Conservation (phyloP, 805 yeast genomes). For the Maudiozyma saulgeensis region DNA sequence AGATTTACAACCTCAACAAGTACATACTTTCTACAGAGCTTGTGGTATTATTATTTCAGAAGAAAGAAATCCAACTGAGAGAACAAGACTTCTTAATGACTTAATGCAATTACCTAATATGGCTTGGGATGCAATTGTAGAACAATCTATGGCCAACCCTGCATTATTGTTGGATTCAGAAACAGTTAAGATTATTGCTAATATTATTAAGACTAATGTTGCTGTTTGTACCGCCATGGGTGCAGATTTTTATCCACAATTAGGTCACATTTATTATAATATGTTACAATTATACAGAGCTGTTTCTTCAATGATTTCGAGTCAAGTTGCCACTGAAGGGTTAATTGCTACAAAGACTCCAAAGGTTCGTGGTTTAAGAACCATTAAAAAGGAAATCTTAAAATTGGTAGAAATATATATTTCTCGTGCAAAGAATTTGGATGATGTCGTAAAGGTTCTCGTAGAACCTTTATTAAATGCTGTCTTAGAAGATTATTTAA, state of each 20-base stretch:
- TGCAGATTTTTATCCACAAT: conserved; percentile 79
- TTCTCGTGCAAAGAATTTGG: conserved; percentile 74
- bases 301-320: conserved; percentile 76
- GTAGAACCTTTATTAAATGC: conserved; percentile 77
- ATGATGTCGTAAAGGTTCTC: conserved; percentile 74
- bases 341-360: conserved; percentile 89
- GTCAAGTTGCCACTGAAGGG: conserved; percentile 71
- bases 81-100: conserved; percentile 63
- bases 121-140: conserved; percentile 88
- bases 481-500: conserved; percentile 78
- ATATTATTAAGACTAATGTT: conserved; percentile 89
- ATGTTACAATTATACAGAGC: conserved; percentile 86
- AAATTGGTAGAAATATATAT: conserved; percentile 83
- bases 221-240: conserved; percentile 93
- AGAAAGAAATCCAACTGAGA: conserved; percentile 57
- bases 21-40: conserved; percentile 95
- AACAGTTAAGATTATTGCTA: conserved; percentile 85
- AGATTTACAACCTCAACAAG: conserved; percentile 93
- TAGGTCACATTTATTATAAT: conserved; percentile 77
- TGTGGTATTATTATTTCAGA: conserved; percentile 91
- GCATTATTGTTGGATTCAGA: conserved; percentile 67
- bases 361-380: conserved; percentile 87
- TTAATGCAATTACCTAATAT: conserved; percentile 86
- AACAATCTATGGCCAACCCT: conserved; percentile 78
- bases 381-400: conserved; percentile 89